These are phyloP conservation scores for Quillaja saponaria DNA, from an alignment of 306 rosid genomes.

Conservation along the genomic window DNA sequence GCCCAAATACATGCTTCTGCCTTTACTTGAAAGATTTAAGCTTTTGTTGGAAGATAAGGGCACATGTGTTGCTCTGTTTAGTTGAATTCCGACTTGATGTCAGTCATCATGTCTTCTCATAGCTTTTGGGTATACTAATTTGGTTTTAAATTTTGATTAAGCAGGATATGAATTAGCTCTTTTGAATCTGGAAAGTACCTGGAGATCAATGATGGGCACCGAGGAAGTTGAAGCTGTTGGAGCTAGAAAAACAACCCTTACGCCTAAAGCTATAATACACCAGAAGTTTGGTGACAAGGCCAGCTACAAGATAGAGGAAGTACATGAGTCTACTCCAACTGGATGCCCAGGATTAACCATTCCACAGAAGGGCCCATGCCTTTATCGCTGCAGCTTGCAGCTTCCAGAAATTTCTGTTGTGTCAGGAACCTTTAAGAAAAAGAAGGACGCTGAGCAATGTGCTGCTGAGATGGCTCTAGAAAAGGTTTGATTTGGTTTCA, in stretches of 20 bases:
- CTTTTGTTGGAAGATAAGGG: slow-evolving; percentile 3
- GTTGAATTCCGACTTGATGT: slow-evolving; percentile 7
- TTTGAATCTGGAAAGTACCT: too few relatives aligned
- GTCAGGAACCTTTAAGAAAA: slow-evolving; percentile 74
- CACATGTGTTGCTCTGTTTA: slow-evolving; percentile 1
- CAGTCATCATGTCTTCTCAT: not conserved
- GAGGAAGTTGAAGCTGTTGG: too few relatives aligned
- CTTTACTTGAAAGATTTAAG: not conserved
- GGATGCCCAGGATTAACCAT: slow-evolving; percentile 77
- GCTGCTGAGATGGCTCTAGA: slow-evolving; percentile 85
- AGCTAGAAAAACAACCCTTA: slow-evolving; percentile 36
- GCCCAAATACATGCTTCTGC: slow-evolving; percentile 1
- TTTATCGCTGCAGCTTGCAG: slow-evolving; percentile 74
- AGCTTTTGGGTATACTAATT: not conserved
- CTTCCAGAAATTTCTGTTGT: slow-evolving; percentile 70
- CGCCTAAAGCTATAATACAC: slow-evolving; percentile 77
- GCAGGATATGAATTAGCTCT: not conserved
- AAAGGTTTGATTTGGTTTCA: slow-evolving; percentile 54
- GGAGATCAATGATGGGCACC: too few relatives aligned
- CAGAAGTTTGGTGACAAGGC: slow-evolving; percentile 66
- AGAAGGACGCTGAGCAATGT: slow-evolving; percentile 94
- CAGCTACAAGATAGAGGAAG: slow-evolving; percentile 66
- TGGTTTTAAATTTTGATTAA: slow-evolving; percentile 8
- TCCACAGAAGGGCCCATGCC: slow-evolving; percentile 58
- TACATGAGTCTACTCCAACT: slow-evolving; percentile 51